Evolutionary conservation across 805 yeast genomes (phyloP).

Genomic region (Candida vaughaniae): DNA sequence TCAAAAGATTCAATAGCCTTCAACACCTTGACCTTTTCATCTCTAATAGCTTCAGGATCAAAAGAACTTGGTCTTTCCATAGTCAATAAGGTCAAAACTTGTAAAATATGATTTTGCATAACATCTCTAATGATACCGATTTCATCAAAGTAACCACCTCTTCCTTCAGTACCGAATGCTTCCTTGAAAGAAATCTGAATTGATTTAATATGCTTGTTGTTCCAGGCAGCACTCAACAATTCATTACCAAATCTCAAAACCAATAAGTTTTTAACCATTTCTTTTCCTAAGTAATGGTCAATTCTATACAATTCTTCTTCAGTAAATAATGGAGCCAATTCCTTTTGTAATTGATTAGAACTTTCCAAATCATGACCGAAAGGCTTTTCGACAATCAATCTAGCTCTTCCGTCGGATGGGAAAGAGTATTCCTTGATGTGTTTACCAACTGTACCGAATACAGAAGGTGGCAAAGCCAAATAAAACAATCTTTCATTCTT

Average conservation of each 20-base stretch:
- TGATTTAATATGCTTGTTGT: conserved; percentile 69
- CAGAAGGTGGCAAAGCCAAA: conserved; percentile 93
- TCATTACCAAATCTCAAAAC: conserved; percentile 90
- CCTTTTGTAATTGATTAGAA: conserved; percentile 71
- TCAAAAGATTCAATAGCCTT: conserved; percentile 75
- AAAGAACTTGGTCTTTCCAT: conserved; percentile 96
- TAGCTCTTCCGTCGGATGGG: conserved; percentile 61
- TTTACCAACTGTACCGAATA: conserved; percentile 74
- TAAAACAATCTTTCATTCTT: conserved; percentile 82
- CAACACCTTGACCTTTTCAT: conserved; percentile 91
- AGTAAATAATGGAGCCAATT: conserved; percentile 79
- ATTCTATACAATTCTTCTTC: conserved; percentile 94
- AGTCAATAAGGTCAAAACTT: conserved; percentile 84
- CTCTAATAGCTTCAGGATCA: conserved; percentile 90
- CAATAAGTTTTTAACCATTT: conserved; percentile 91
- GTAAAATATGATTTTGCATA: conserved; percentile 95
- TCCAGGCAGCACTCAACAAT: conserved; percentile 87
- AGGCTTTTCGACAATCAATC: conserved; percentile 94
- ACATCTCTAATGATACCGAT: conserved; percentile 97
- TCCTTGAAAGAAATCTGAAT: conserved; percentile 94
- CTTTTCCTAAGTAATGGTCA: conserved; percentile 97
- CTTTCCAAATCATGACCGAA: conserved; percentile 89
- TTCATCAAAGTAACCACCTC: conserved; percentile 96
- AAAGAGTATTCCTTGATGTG: conserved; percentile 70
- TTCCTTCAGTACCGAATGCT: conserved; percentile 98